A percentile compares a stretch with the other conserved stretches of the same genome.
Evolutionary conservation across 106 monocot genomes (phyloP).

Genomic region (Platanthera guangdongensis): DNA sequence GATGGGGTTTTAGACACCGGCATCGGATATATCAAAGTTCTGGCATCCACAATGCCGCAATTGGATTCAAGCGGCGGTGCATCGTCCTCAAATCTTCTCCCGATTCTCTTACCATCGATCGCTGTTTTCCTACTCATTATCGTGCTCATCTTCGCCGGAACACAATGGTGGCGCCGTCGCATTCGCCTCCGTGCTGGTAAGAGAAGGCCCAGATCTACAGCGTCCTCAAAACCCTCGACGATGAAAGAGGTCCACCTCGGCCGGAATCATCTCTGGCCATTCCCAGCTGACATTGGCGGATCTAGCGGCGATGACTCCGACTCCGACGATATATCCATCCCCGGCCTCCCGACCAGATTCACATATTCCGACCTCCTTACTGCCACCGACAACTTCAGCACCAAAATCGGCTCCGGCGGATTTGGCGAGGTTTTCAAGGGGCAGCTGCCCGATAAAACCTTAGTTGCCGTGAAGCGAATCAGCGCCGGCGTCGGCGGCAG

Average conservation of each 20-base stretch:
- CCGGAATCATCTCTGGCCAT: slow-evolving; percentile 7
- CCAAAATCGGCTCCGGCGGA: slow-evolving; percentile 71
- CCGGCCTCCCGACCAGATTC: slow-evolving; percentile 76
- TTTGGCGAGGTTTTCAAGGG: slow-evolving; percentile 91
- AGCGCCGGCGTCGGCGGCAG: slow-evolving; percentile 34
- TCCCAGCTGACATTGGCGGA: background rate
- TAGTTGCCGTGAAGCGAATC: slow-evolving; percentile 77
- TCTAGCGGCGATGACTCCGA: slow-evolving; percentile 11
- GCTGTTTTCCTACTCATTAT: slow-evolving; percentile 43
- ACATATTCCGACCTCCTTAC: slow-evolving; percentile 37
- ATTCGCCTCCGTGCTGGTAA: background rate
- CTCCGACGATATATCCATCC: slow-evolving; percentile 47
- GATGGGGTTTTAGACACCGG: background rate
- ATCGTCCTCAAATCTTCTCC: slow-evolving; percentile 13
- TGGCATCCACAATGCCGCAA: slow-evolving; percentile 1
- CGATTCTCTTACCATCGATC: slow-evolving; percentile 55
- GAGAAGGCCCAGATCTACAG: background rate
- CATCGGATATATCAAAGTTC: slow-evolving; percentile 48
- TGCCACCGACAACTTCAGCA: slow-evolving; percentile 52
- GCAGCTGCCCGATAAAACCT: slow-evolving; percentile 43
- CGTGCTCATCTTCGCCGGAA: slow-evolving; percentile 21
- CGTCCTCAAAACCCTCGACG: background rate
- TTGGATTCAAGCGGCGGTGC: background rate
- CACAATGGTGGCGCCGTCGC: slow-evolving; percentile 27
- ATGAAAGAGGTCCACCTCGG: slow-evolving; percentile 23